These are phyloP conservation scores for Setomelanomma holmii DNA, from an alignment of 2,329 filamentous ascomycete species.

Conservation along the genomic window DNA sequence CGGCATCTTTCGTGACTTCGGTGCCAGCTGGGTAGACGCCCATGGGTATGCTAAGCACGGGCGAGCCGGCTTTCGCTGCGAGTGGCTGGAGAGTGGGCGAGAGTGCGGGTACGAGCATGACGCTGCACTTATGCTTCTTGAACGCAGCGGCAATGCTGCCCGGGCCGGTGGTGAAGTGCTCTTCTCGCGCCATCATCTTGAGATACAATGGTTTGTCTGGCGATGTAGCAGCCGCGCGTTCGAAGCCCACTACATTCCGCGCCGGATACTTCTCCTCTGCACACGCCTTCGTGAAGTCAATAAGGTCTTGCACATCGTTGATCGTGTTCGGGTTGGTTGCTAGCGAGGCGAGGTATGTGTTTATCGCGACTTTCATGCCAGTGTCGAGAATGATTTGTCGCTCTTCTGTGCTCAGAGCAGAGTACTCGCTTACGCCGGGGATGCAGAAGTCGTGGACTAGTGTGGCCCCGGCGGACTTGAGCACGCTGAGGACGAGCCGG, in stretches of 20 bases:
- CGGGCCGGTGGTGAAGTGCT: conserved; percentile 60
- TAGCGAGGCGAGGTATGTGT: conserved; percentile 62
- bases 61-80: conserved; percentile 53
- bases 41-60: conserved; percentile 67
- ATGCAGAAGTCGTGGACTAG: conserved; percentile 32
- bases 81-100: conserved; percentile 53
- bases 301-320: conserved; percentile 57
- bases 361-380: conserved; percentile 64
- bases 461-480: conserved; percentile 14
- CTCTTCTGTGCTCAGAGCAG: conserved; percentile 48
- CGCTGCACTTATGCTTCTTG: conserved; percentile 61
- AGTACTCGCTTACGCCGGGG: conserved; percentile 46
- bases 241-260: conserved; percentile 55
- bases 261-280: conserved; percentile 63
- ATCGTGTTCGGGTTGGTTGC: conserved; percentile 63
- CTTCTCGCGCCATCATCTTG: conserved; percentile 57
- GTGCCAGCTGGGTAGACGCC: conserved; percentile 59
- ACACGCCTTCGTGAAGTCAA: conserved; percentile 60
- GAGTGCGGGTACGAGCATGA: conserved; percentile 63
- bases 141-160: conserved; percentile 66
- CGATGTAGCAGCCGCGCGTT: conserved; percentile 49
- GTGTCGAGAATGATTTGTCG: conserved; percentile 55
- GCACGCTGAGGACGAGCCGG: background rate
- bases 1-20: conserved; percentile 48
- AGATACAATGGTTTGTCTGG: conserved; percentile 58